Evolutionary conservation across 148 eudicot species (phyloP), one percentile per base, ranked within the genome.

Genomic region (Bassia scoparia): DNA sequence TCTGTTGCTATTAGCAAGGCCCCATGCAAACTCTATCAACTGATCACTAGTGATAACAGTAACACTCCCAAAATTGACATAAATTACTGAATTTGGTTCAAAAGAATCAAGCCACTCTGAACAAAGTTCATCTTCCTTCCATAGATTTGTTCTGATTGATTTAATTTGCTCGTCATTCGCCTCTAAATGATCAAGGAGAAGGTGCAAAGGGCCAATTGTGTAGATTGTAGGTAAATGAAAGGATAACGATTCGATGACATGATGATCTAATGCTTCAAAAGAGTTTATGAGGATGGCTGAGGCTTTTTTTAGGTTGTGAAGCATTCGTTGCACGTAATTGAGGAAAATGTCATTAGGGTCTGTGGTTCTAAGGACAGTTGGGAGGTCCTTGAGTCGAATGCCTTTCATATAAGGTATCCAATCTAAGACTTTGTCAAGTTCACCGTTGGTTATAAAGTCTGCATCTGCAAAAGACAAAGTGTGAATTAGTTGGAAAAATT

Each of bases 271-370:
- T 11, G 76, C 82, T 10, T 81, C 84, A 46, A 43, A 83, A 2
- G 88, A 74, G 70, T 87, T 83, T 56, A 87, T n/a, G 7, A 87
- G 61, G 16, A 87, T 64, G 3, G 85, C 85, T 8, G 83, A 66
- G 12, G 85, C 84, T 13, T 70, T 61, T 67, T 79, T 79, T 6
- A 7, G 9, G 17, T 44, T 59, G 65, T 6, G 74, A 30, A 61
- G 29, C 23, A 41, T 26, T n/a, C 68, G 63, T 72, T 6, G 49
- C 27, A 46, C 27, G 58, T 43, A 68, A 17, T 37, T 18, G 3
- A 85, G 23, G 78, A 87, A 59, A 41, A 78, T 27, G n/a, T 86
- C 87, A 21, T 86, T 37, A 3, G 82, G 79, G 61, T 82, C 74
- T 0, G 81, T 86, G 15, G 87, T 84, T 56, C 86, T 72, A 0